Conservation (phyloP, 2,329 filamentous ascomycete species). For the Colletotrichum scovillei region DNA sequence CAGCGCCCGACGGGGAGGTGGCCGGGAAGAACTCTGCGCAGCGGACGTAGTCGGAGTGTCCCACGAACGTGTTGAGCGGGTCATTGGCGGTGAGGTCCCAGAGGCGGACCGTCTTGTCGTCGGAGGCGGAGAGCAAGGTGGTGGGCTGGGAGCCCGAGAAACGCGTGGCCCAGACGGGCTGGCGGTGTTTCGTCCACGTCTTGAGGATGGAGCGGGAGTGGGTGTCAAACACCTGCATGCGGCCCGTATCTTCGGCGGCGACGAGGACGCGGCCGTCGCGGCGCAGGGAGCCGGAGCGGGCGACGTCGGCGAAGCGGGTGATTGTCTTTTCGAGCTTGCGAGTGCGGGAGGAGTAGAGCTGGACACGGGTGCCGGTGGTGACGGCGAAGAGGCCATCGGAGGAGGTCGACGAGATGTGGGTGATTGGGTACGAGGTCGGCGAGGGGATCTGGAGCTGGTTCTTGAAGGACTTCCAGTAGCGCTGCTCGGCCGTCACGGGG, state of each 20-base stretch:
- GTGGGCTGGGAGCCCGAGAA: slow-evolving; percentile 94
- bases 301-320: slow-evolving; percentile 91
- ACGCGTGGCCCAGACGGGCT: slow-evolving; percentile 90
- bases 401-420: slow-evolving; percentile 80
- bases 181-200: slow-evolving; percentile 94
- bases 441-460: slow-evolving; percentile 91
- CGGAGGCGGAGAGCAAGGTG: slow-evolving; percentile 86
- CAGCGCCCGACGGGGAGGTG: slow-evolving; percentile 55
- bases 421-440: slow-evolving; percentile 89
- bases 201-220: slow-evolving; percentile 89
- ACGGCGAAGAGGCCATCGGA: slow-evolving; percentile 85
- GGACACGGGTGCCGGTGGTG: slow-evolving; percentile 92
- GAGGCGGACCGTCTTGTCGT: slow-evolving; percentile 90
- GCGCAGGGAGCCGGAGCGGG: slow-evolving; percentile 88
- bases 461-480: slow-evolving; percentile 96
- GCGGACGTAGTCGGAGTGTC: slow-evolving; percentile 93
- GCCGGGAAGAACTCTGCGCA: slow-evolving; percentile 84
- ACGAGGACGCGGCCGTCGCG: slow-evolving; percentile 89
- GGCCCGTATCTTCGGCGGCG: slow-evolving; percentile 90
- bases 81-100: slow-evolving; percentile 91
- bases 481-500: slow-evolving; percentile 89
- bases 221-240: slow-evolving; percentile 95
- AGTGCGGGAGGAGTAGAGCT: slow-evolving; percentile 92
- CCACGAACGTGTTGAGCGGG: slow-evolving; percentile 81
- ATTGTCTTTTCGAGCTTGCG: slow-evolving; percentile 95